Evolutionary conservation across 495 filamentous ascomycete species (phyloP).

Genomic region (Bacidia gigantensis): DNA sequence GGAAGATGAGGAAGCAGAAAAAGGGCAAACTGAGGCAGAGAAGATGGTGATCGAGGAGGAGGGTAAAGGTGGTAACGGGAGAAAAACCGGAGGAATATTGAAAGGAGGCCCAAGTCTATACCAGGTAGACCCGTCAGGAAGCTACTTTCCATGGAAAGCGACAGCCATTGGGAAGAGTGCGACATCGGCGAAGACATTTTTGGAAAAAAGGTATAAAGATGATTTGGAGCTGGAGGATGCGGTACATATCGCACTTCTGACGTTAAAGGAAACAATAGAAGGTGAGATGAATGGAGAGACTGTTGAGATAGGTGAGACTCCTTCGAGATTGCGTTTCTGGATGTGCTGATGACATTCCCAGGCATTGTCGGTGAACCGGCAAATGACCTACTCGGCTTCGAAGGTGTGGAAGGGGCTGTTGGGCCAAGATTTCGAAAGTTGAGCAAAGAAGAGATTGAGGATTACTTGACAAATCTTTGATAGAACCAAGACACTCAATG

Average conservation of each 20-base stretch:
- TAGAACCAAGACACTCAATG: background rate
- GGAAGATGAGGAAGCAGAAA: conserved; percentile 41
- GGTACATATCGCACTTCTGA: conserved; percentile 94
- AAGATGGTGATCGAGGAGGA: conserved; percentile 35
- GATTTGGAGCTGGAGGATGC: conserved; percentile 96
- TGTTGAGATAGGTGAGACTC: conserved; percentile 79
- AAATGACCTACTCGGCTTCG: conserved; percentile 78
- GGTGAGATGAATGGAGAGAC: conserved; percentile 99
- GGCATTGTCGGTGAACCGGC: conserved; percentile 93
- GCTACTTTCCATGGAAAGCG: conserved; percentile 98
- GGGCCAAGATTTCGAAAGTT: conserved; percentile 93
- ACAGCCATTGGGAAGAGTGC: conserved; percentile 98
- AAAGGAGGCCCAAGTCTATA: conserved; percentile 96
- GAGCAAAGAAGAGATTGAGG: conserved; percentile 95
- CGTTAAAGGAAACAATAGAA: conserved; percentile 97
- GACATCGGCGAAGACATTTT: conserved; percentile 93
- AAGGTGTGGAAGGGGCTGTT: conserved; percentile 78
- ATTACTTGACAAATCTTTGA: conserved; percentile 94
- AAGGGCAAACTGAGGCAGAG: conserved; percentile 40
- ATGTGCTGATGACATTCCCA: conserved; percentile 30
- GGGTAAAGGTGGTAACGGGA: conserved; percentile 15
- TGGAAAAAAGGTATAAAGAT: conserved; percentile 97
- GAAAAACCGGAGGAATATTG: conserved; percentile 84
- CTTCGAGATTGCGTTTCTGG: background rate
- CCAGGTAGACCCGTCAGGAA: conserved; percentile 93